Evolutionary conservation across 1,284 basidiomycete genomes (phyloP).

Genomic region (Wallemia mellicola): DNA sequence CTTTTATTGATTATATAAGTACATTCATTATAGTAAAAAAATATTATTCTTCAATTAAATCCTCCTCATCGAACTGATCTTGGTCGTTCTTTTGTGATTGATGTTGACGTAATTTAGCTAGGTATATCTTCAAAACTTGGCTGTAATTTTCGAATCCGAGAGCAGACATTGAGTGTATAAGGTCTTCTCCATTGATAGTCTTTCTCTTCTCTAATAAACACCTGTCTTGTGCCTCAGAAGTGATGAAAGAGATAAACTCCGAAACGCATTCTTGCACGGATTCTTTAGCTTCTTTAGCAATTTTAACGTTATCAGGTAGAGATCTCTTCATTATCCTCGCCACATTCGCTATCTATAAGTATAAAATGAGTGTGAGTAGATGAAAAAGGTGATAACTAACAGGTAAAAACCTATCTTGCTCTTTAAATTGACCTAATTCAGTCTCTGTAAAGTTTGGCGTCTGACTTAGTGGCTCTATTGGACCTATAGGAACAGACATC

Average conservation of each 20-base stretch:
- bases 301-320: constrained; percentile 71
- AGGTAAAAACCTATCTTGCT: constrained; percentile 69
- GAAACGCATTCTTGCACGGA: constrained; percentile 87
- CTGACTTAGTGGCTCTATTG: background rate
- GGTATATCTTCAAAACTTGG: constrained; percentile 58
- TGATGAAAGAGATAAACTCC: constrained; percentile 87
- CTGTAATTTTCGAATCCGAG: constrained; percentile 89
- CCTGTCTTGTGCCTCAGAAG: constrained; percentile 62
- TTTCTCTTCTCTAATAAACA: constrained; percentile 60
- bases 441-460: constrained; percentile 37
- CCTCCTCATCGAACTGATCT: too few relatives aligned
- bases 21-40: too few relatives aligned
- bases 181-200: constrained; percentile 63
- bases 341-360: constrained; percentile 82
- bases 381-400: constrained; percentile 21
- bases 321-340: constrained; percentile 77
- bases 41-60: too few relatives aligned
- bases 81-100: too few relatives aligned
- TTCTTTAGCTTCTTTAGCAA: constrained; percentile 87
- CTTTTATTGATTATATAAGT: background rate
- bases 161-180: constrained; percentile 55
- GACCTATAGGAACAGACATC: background rate
- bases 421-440: constrained; percentile 66
- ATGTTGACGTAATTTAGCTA: constrained; percentile 47
- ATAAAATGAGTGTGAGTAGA: constrained; percentile 4